Evolutionary conservation across 1,284 basidiomycete species (phyloP).

Genomic region (Dichomitus squalens): DNA sequence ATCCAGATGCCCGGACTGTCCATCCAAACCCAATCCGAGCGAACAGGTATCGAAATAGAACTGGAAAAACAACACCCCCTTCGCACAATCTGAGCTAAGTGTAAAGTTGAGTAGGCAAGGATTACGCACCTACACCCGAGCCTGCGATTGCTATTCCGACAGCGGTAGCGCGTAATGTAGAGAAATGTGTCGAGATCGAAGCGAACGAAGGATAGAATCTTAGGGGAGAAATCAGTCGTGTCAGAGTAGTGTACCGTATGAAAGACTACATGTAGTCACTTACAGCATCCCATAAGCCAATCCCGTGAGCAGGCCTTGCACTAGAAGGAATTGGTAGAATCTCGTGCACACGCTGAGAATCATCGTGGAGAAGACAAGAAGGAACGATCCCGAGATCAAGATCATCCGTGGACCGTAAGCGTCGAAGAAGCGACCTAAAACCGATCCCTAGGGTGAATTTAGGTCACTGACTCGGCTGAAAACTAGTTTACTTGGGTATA

Average conservation of each 20-base stretch:
- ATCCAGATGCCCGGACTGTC: slow-evolving; percentile 46
- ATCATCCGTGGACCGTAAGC: slow-evolving; percentile 34
- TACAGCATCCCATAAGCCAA: slow-evolving; percentile 40
- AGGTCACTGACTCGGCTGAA: too few relatives aligned
- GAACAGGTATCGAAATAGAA: slow-evolving; percentile 63
- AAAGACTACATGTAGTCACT: slow-evolving; percentile 14
- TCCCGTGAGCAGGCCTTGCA: slow-evolving; percentile 40
- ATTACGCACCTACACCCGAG: slow-evolving; percentile 30
- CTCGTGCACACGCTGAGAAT: slow-evolving; percentile 37
- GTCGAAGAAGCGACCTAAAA: slow-evolving; percentile 38
- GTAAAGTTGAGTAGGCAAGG: neutral
- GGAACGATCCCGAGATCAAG: slow-evolving; percentile 34
- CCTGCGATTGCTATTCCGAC: slow-evolving; percentile 48
- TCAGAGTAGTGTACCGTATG: neutral
- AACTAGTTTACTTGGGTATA: neutral
- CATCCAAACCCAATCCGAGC: slow-evolving; percentile 58
- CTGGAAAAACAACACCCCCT: slow-evolving; percentile 71
- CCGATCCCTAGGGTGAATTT: slow-evolving; percentile 31
- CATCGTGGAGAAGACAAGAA: slow-evolving; percentile 38
- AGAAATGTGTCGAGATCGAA: slow-evolving; percentile 50
- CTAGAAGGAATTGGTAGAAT: slow-evolving; percentile 41
- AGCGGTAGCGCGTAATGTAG: slow-evolving; percentile 56
- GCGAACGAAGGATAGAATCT: slow-evolving; percentile 34
- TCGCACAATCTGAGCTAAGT: neutral
- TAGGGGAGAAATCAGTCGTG: neutral